Conservation (phyloP, 2,329 filamentous ascomycete genomes). For the Exophiala sp. region DNA sequence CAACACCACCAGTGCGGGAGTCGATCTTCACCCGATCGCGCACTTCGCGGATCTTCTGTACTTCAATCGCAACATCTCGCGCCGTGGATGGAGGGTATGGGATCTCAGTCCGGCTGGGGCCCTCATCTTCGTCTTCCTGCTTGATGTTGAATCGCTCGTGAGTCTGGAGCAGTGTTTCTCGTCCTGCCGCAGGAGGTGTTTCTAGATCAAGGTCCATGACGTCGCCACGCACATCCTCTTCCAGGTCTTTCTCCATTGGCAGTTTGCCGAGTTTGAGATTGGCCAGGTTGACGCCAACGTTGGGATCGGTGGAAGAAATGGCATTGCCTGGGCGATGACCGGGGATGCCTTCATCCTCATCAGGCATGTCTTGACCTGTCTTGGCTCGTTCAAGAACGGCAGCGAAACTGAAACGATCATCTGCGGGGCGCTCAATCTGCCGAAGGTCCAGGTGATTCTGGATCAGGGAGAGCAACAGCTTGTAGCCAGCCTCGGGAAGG, state of each 20-base stretch:
- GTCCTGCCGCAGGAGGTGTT: conserved; percentile 64
- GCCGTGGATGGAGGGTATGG: conserved; percentile 83
- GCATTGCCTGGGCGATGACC: conserved; percentile 61
- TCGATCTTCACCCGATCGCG: conserved; percentile 88
- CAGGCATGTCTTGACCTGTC: conserved; percentile 52
- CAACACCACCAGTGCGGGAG: conserved; percentile 72
- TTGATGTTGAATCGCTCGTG: conserved; percentile 78
- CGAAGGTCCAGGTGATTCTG: conserved; percentile 54
- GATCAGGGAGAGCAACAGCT: conserved; percentile 69
- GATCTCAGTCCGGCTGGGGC: conserved; percentile 68
- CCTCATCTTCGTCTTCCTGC: conserved; percentile 80
- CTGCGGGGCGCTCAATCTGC: conserved; percentile 53
- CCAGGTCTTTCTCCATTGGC: conserved; percentile 74
- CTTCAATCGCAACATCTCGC: conserved; percentile 86
- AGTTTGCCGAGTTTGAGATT: conserved; percentile 72
- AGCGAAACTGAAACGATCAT: conserved; percentile 55
- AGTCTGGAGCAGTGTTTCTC: conserved; percentile 71
- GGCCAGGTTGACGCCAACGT: conserved; percentile 50
- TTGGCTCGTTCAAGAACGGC: conserved; percentile 52
- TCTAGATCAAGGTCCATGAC: conserved; percentile 78
- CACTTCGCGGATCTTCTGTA: conserved; percentile 88
- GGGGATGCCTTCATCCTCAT: conserved; percentile 63
- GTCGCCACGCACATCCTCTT: conserved; percentile 79
- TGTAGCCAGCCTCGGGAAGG: conserved; percentile 74
- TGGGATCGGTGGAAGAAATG: conserved; percentile 53